Evolutionary conservation across 2,329 filamentous ascomycete genomes (phyloP).

Genomic region (Trichoderma gracile): DNA sequence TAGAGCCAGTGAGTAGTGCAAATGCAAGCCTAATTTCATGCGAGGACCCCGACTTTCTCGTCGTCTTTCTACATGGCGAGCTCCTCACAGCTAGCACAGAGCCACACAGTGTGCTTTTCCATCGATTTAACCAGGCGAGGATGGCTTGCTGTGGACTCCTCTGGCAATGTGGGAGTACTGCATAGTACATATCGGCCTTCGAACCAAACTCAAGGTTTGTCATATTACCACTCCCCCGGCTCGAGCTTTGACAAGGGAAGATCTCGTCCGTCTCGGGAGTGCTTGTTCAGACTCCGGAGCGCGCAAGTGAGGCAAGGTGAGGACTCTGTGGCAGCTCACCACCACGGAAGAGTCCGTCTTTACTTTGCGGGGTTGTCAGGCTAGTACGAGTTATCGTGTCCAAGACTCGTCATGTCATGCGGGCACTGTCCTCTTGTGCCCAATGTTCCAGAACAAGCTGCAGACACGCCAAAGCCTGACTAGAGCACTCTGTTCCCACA

Average conservation of each 20-base stretch:
- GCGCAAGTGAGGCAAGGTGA: not conserved
- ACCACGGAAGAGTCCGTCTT: slow-evolving; percentile 11
- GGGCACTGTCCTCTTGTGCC: slow-evolving; percentile 1
- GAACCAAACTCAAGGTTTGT: not conserved
- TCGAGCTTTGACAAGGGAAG: not conserved
- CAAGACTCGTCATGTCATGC: slow-evolving; percentile 17
- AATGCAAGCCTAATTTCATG: slow-evolving; percentile 23
- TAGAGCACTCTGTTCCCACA: slow-evolving; percentile 2
- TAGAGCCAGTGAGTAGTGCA: slow-evolving; percentile 17
- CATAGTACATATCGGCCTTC: not conserved
- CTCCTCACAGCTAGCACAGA: slow-evolving; percentile 17
- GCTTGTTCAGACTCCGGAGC: not conserved
- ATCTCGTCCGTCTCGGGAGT: slow-evolving; percentile 1
- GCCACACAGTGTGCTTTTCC: slow-evolving; percentile 19
- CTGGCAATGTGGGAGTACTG: not conserved
- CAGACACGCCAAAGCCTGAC: not conserved
- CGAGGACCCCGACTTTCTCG: slow-evolving; percentile 22
- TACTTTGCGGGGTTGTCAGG: slow-evolving; percentile 19
- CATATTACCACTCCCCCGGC: not conserved
- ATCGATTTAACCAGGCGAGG: slow-evolving; percentile 20
- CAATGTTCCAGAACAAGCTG: slow-evolving; percentile 16
- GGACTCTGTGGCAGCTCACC: not conserved
- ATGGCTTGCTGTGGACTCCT: not conserved
- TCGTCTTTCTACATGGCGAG: not conserved
- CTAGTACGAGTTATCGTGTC: not conserved